Evolutionary conservation across 257 asterid species (phyloP).

Genomic region (Echites panduratus): DNA sequence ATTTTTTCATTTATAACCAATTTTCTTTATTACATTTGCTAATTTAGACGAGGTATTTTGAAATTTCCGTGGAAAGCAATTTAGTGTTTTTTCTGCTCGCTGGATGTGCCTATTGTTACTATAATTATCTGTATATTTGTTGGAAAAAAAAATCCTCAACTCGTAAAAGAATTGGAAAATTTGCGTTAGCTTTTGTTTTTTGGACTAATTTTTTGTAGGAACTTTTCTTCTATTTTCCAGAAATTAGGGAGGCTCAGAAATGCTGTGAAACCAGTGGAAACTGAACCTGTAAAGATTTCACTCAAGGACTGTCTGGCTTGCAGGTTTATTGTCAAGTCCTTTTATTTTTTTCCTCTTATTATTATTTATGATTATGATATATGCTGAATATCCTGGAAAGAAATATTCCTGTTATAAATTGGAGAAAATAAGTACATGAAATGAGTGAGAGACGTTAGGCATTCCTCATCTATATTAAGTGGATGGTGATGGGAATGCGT

Average conservation of each 20-base stretch:
- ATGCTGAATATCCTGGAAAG: not conserved
- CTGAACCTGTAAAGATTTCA: constrained; percentile 85
- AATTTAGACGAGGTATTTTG: too few relatives aligned
- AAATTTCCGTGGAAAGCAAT: too few relatives aligned
- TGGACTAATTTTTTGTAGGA: not conserved
- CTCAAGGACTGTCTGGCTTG: constrained; percentile 97
- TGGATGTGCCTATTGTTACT: too few relatives aligned
- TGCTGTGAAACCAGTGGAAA: constrained; percentile 47
- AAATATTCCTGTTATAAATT: not conserved
- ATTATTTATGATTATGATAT: not conserved
- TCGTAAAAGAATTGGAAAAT: not conserved
- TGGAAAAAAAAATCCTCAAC: too few relatives aligned
- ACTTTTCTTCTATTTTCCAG: constrained; percentile 26
- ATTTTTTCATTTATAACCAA: too few relatives aligned
- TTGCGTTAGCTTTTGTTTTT: not conserved
- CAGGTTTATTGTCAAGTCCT: constrained; percentile 42
- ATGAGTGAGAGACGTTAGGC: not conserved
- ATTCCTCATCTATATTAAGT: not conserved
- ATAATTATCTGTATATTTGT: too few relatives aligned
- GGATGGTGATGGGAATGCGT: not conserved
- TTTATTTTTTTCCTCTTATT: not conserved
- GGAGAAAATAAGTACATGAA: not conserved
- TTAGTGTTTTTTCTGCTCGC: too few relatives aligned
- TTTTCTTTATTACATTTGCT: too few relatives aligned
- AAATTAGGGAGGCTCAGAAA: constrained; percentile 34